Evolutionary conservation across 257 asterid genomes (phyloP).

Genomic region (Jacaranda copaia): DNA sequence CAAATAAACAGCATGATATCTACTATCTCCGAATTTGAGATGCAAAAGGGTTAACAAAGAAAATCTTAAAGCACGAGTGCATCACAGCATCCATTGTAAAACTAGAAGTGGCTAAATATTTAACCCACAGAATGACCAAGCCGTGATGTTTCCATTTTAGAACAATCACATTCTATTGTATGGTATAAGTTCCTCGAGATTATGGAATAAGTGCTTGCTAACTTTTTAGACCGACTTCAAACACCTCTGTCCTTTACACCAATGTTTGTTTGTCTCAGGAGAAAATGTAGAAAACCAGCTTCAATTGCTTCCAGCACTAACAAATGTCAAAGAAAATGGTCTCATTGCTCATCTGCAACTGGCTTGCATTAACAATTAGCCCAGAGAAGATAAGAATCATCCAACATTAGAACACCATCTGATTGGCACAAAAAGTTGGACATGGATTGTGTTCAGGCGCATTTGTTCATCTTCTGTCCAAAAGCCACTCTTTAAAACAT

Average conservation of each 20-base stretch:
- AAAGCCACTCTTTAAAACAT: not conserved
- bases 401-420: not conserved
- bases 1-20: no score
- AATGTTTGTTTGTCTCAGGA: not conserved
- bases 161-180: not conserved
- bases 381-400: not conserved
- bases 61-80: no score
- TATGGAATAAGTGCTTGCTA: not conserved
- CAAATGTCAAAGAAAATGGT: not conserved
- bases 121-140: not conserved
- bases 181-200: slow-evolving; percentile 14
- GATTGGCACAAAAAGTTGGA: not conserved
- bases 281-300: slow-evolving; percentile 16
- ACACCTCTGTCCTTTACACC: not conserved
- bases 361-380: not conserved
- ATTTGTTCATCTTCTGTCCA: not conserved
- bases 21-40: no score
- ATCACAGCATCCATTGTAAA: not conserved
- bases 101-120: not conserved
- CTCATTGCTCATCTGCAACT: not conserved
- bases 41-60: no score
- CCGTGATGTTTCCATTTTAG: no score
- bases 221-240: slow-evolving; percentile 3
- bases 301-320: not conserved
- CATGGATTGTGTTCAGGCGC: not conserved